These are phyloP conservation scores for Pontederia crassipes DNA, from an alignment of 176 grass and related monocot species.

Conservation along the genomic window DNA sequence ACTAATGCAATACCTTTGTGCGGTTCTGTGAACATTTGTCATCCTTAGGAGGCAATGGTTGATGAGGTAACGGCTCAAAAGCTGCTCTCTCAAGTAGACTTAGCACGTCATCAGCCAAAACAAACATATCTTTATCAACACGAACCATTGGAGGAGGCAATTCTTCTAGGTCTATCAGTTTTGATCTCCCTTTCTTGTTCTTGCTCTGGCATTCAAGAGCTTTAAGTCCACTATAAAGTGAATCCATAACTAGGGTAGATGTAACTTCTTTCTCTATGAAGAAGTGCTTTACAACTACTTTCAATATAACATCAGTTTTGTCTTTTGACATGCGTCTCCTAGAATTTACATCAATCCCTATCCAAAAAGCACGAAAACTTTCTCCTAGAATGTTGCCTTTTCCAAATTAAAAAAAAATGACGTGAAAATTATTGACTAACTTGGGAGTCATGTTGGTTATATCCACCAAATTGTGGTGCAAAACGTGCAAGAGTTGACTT, in stretches of 20 bases:
- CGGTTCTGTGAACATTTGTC: slow-evolving; percentile 77
- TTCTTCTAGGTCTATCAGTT: slow-evolving; percentile 44
- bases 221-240: slow-evolving; percentile 14
- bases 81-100: slow-evolving; percentile 51
- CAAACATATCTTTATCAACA: slow-evolving; percentile 60
- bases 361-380: slow-evolving; percentile 19
- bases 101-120: slow-evolving; percentile 82
- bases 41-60: slow-evolving; percentile 67
- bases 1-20: slow-evolving; percentile 18
- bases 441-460: slow-evolving; percentile 99
- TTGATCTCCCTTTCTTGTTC: slow-evolving; percentile 35
- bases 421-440: slow-evolving; percentile 26
- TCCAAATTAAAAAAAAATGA: neutral
- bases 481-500: slow-evolving; percentile 85
- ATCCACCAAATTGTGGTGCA: slow-evolving; percentile 85
- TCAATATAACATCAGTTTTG: slow-evolving; percentile 21
- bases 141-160: slow-evolving; percentile 39
- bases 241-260: slow-evolving; percentile 20
- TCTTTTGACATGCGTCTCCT: slow-evolving; percentile 14
- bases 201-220: slow-evolving; percentile 12
- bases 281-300: slow-evolving; percentile 20
- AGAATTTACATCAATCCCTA: slow-evolving; percentile 14
- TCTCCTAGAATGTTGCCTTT: no score
- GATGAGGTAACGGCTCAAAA: slow-evolving; percentile 64
- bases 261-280: slow-evolving; percentile 25